Evolutionary conservation across 2,329 filamentous ascomycete genomes (phyloP), one percentile per base, ranked within the genome.

Genomic region (Trichophyton equinum): DNA sequence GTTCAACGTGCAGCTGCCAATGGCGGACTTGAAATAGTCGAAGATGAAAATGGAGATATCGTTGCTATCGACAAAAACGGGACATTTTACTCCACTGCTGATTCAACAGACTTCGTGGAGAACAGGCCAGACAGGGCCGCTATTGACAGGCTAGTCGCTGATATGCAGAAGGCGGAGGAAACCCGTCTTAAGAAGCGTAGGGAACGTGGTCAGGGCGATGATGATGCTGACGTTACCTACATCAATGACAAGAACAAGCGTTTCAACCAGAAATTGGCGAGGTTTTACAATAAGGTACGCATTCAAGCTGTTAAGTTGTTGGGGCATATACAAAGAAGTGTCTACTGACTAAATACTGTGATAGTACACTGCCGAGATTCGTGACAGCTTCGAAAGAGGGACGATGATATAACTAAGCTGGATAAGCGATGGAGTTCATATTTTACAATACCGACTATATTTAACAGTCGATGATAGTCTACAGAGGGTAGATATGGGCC

Each of bases 201-300:
- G 72, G 89, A 95, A 66, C 82, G 91, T 59, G 85, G 88, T 72
- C 83, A 85, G 72, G 87, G 86, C 64, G 90, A 91, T 62, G 91
- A 95, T 65, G 88, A 91, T 56, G 87, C 85, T 30, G 94, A 99
- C 74, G 88, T 97, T 68, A 97, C 92, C 6, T 97, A 96, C 76
- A 99, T 99, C 82, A 99, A 99, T 77, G 91, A 96, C 77, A 96
- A 99, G 86, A 99, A 99, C 81, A 97, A 97, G 81, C 91, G 96
- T 81, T 99, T 99, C 79, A 99, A 99, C 84, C 86, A 95, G 78
- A 97, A 99, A 78, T 79, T 99, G 74, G 81, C 87, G 60, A 82
- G 94, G 66, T 99, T 97, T 78, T 99, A 99, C 77, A 94, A 99
- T 78, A 95, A 96, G 76, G 79, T 81, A 74, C 63, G 76, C 13